phyloP scores from a whole-genome alignment of 805 yeast genomes.

The Wickerhamiella azyma region DNA sequence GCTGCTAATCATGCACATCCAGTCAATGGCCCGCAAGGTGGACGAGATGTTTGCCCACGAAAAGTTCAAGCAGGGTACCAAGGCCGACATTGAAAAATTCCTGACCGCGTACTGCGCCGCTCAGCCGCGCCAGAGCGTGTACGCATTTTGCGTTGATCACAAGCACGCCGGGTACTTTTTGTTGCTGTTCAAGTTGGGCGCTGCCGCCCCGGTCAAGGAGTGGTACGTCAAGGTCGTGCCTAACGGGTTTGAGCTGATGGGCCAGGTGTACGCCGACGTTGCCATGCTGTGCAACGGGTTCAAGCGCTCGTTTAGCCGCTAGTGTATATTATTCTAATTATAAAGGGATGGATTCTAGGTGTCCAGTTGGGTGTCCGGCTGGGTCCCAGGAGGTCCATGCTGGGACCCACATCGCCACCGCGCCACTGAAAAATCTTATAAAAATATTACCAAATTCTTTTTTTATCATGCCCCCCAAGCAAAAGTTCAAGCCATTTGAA shows the following conservation, averaged over 20 bases:
- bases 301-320: slow-evolving; percentile 38
- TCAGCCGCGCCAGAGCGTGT: slow-evolving; percentile 77
- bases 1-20: slow-evolving; percentile 73
- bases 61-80: slow-evolving; percentile 71
- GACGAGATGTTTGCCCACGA: slow-evolving; percentile 78
- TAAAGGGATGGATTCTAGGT: no score
- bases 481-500: slow-evolving; percentile 17
- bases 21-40: slow-evolving; percentile 67
- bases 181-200: slow-evolving; percentile 66
- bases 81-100: slow-evolving; percentile 72
- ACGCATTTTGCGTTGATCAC: slow-evolving; percentile 82
- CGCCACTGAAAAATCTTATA: background rate
- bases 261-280: slow-evolving; percentile 80
- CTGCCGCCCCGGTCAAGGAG: slow-evolving; percentile 37
- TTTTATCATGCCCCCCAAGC: slow-evolving; percentile 17
- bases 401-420: no score
- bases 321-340: no score
- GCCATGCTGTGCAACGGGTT: slow-evolving; percentile 85
- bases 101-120: slow-evolving; percentile 81
- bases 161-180: slow-evolving; percentile 89
- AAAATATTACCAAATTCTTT: slow-evolving; percentile 1
- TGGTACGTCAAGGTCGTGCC: slow-evolving; percentile 91
- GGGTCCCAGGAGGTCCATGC: no score
- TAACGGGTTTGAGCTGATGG: slow-evolving; percentile 68
- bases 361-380: no score